Percentiles rank a stretch among this genome's conserved stretches.
Conservation (phyloP, 179 eudicot genomes). For the Silene noctiflora region DNA sequence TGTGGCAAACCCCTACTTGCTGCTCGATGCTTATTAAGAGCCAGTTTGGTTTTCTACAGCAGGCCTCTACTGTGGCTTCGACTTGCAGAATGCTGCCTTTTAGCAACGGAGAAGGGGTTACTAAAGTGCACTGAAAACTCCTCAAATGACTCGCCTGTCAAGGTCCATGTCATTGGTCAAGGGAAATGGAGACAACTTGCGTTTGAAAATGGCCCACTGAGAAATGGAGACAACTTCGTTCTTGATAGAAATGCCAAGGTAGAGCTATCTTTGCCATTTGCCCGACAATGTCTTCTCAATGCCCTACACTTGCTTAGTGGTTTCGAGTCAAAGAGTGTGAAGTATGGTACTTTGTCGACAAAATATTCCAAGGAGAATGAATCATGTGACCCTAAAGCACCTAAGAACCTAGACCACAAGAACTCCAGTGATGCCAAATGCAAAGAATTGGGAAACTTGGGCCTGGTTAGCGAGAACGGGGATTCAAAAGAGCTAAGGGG, state of each 20-base stretch:
- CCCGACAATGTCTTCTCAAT: constrained; percentile 70
- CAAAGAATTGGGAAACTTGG: constrained; percentile 34
- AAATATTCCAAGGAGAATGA: constrained; percentile 42
- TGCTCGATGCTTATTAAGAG: constrained; percentile 67
- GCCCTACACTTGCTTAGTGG: constrained; percentile 54
- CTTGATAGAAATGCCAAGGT: constrained; percentile 36
- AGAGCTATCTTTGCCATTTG: constrained; percentile 58
- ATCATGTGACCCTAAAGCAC: constrained; percentile 30
- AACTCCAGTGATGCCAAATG: constrained; percentile 42
- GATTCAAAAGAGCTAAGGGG: constrained; percentile 57
- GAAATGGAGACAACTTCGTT: constrained; percentile 30
- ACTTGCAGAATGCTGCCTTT: constrained; percentile 83
- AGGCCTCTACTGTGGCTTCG: constrained; percentile 87
- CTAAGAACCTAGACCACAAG: constrained; percentile 35
- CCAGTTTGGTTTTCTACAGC: constrained; percentile 53
- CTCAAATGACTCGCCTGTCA: constrained; percentile 39
- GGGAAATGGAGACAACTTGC: constrained; percentile 90
- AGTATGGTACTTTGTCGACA: constrained; percentile 28
- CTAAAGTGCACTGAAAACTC: constrained; percentile 29
- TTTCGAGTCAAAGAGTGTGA: constrained; percentile 36
- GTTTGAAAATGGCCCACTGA: constrained; percentile 34
- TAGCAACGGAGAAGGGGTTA: constrained; percentile 69
- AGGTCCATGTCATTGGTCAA: constrained; percentile 65
- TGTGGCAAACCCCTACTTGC: constrained; percentile 84
- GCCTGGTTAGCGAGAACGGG: constrained; percentile 61